Evolutionary conservation across 2,329 filamentous ascomycete genomes (phyloP).

Genomic region (Metarhizium robertsii): DNA sequence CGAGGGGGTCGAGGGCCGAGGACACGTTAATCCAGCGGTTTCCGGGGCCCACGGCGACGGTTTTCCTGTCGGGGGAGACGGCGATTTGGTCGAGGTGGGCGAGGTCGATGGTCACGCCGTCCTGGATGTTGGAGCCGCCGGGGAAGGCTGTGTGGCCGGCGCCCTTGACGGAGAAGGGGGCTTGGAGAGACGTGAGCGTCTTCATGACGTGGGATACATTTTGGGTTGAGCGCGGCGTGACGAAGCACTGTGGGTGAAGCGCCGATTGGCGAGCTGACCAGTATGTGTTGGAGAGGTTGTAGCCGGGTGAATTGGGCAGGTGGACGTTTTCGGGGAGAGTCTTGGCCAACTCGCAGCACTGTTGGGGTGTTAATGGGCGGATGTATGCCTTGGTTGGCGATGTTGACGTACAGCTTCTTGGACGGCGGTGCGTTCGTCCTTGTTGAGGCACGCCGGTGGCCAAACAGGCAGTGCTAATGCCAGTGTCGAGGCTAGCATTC

Average conservation of each 20-base stretch:
- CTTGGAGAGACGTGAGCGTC: conserved; percentile 5
- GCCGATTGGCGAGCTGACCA: conserved; percentile 22
- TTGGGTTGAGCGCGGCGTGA: conserved; percentile 9
- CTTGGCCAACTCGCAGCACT: not conserved
- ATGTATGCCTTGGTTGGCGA: not conserved
- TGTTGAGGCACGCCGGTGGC: not conserved
- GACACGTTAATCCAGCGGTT: conserved; percentile 33
- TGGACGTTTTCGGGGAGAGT: not conserved
- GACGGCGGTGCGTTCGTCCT: not conserved
- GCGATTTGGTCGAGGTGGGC: conserved; percentile 25
- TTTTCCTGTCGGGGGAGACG: conserved; percentile 21
- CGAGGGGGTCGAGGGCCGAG: conserved; percentile 5
- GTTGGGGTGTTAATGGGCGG: not conserved
- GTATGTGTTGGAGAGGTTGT: conserved; percentile 12
- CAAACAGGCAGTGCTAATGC: not conserved
- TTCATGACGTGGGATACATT: conserved; percentile 8
- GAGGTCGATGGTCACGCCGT: conserved; percentile 35
- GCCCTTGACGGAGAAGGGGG: conserved; percentile 14
- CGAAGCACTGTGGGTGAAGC: conserved; percentile 11
- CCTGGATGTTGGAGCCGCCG: conserved; percentile 30
- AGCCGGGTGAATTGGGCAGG: not conserved
- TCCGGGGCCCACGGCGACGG: conserved; percentile 32
- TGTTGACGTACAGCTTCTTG: not conserved
- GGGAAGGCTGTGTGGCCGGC: conserved; percentile 33
- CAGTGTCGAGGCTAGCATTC: not conserved